A percentile compares a stretch with the other conserved stretches of the same genome.
These are phyloP conservation scores for Melanopsichium pennsylvanicum DNA, from an alignment of 1,284 basidiomycete species.

Conservation along the genomic window DNA sequence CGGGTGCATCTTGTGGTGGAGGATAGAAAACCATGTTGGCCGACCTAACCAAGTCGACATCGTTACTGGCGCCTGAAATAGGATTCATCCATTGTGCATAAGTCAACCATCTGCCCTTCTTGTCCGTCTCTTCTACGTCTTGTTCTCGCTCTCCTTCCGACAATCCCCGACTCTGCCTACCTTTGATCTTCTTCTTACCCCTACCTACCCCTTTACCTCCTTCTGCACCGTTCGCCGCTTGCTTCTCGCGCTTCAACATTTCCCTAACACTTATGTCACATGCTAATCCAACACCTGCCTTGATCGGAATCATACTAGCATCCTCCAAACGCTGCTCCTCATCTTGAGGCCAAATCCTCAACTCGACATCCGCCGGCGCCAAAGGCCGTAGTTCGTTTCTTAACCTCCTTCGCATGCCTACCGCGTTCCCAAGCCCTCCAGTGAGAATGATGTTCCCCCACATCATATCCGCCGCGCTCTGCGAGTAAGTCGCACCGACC, in stretches of 20 bases:
- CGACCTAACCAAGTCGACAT: constrained; percentile 7
- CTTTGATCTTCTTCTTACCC: constrained; percentile 4
- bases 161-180: neutral
- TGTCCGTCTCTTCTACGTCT: neutral
- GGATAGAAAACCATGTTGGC: constrained; percentile 23
- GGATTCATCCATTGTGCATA: constrained; percentile 27
- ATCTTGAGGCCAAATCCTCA: constrained; percentile 16
- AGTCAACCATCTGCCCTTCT: constrained; percentile 19
- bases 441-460: constrained; percentile 91
- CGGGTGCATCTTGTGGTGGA: neutral
- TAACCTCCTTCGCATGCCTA: constrained; percentile 79
- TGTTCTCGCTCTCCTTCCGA: neutral
- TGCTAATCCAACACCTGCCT: constrained; percentile 5
- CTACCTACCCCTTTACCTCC: neutral
- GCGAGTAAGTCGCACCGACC: constrained; percentile 9
- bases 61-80: neutral
- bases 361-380: constrained; percentile 39
- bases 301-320: constrained; percentile 1
- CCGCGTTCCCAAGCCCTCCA: constrained; percentile 81
- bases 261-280: constrained; percentile 6
- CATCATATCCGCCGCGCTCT: constrained; percentile 81
- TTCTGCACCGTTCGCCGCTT: neutral
- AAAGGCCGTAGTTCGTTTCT: constrained; percentile 37
- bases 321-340: neutral
- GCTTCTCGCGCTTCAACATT: neutral